phyloP scores from a whole-genome alignment of 2,329 filamentous ascomycete genomes.

The Xylaria sp. region DNA sequence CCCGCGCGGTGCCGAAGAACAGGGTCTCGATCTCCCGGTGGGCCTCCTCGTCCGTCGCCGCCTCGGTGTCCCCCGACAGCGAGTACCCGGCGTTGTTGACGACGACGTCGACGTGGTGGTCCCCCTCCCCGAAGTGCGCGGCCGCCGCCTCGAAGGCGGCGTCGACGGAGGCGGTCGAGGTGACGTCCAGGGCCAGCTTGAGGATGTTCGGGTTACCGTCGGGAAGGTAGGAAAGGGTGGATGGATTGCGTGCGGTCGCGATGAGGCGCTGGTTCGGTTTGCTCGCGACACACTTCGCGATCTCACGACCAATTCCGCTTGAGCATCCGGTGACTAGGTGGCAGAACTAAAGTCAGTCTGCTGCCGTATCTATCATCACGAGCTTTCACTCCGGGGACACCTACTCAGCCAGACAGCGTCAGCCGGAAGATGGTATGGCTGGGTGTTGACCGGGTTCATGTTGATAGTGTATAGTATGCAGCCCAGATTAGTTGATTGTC shows the following conservation, averaged over 20 bases:
- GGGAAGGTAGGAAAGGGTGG: conserved; percentile 2
- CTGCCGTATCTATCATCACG: background rate
- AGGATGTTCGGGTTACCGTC: conserved; percentile 8
- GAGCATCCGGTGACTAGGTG: conserved; percentile 55
- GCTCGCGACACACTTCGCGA: conserved; percentile 43
- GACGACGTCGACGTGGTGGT: conserved; percentile 20
- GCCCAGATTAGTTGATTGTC: too few relatives aligned
- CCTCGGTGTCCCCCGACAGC: conserved; percentile 21
- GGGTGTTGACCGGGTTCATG: too few relatives aligned
- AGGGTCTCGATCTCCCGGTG: conserved; percentile 34
- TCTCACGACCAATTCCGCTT: conserved; percentile 47
- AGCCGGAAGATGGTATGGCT: conserved; percentile 18
- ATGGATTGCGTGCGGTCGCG: conserved; percentile 45
- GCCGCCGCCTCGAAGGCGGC: conserved; percentile 13
- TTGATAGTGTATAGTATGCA: too few relatives aligned
- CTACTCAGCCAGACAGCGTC: conserved; percentile 28
- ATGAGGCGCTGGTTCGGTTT: conserved; percentile 46
- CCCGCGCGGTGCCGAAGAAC: conserved; percentile 34
- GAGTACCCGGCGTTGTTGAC: conserved; percentile 15
- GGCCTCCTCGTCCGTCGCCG: conserved; percentile 17
- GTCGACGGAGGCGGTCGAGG: conserved; percentile 16
- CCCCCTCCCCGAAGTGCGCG: conserved; percentile 22
- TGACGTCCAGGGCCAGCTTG: conserved; percentile 21
- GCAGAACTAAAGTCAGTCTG: conserved; percentile 14
- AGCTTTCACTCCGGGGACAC: background rate